Base-by-base conservation (phyloP, 768 basidiomycete genomes). In the Leccinum arenicola region DNA sequence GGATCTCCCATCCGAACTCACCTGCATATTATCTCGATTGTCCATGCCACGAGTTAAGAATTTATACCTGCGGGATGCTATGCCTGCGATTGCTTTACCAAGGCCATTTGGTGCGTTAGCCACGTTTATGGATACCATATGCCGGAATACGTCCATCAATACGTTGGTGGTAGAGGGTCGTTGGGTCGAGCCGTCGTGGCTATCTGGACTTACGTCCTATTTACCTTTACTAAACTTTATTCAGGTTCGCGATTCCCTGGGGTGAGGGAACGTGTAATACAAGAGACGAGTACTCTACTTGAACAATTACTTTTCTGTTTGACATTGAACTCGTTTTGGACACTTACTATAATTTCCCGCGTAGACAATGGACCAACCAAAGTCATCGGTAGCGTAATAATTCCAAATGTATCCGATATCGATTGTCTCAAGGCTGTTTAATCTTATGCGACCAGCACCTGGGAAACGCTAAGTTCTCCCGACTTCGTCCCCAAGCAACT, bases 1-100 rank as follows among this genome's bases (percentile, higher is more conserved):
- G 50, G 83, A 87, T 65, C 83, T 88, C 48, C 85, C 86, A 40
- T 80, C 80, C 52, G 87, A 88, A 65, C 76, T 89, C 29, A 69
- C 78, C 19, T 75, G 77, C 52, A 74, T 87, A 61, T 71, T 84
- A 56, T 78, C 80, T 45, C 80, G 80, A 59, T 63, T 87, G 19
- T 76, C 73, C 17, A 73, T 79, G 7, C 86, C 84, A 23, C 70
- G 71, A 33, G 77, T 87, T 33, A 74, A 68, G 57, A 76, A 74
- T 29, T 73, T 89, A 48, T 73, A 72, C 48, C 75, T 89, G 47
- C 63, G 79, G 60, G 82, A 86, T 65, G 73, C n/a, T 65, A 69
- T 35, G 4, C 48, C 27, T 6, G 6, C 25, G 10, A 14, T 48
- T 17, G 59, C 49, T 7, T 48, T 55, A 6, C 27, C 49, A 21